These are phyloP conservation scores for Boletus pseudo-olivaceus DNA, from an alignment of 768 basidiomycete genomes.

Conservation along the genomic window DNA sequence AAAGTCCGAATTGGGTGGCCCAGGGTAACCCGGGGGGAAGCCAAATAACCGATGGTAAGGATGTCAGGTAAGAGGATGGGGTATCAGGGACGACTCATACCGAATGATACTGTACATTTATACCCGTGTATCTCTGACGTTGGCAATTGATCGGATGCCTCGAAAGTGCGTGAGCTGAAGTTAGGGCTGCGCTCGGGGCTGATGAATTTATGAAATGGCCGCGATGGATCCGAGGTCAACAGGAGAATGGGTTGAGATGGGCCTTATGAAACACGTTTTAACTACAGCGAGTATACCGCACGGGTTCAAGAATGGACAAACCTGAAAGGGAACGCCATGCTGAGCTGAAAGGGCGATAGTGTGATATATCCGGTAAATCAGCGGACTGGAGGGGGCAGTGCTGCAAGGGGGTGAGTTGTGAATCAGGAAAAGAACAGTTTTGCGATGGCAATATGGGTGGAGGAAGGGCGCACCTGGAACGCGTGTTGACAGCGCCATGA, in stretches of 20 bases:
- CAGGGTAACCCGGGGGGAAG: conserved; percentile 16
- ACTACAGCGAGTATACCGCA: conserved; percentile 14
- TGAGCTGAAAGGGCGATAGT: conserved; percentile 13
- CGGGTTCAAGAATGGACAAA: conserved; percentile 24
- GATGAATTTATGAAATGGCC: conserved; percentile 33
- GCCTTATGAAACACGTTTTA: conserved; percentile 33
- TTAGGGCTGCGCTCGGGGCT: conserved; percentile 28
- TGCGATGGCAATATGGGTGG: conserved; percentile 17
- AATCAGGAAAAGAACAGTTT: conserved; percentile 20
- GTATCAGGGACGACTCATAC: conserved; percentile 26
- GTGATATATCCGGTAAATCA: conserved; percentile 36
- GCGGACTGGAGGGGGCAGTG: conserved; percentile 23
- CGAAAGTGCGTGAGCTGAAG: conserved; percentile 25
- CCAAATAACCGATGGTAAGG: conserved; percentile 17
- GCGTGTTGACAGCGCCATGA: conserved; percentile 33
- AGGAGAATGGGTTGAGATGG: conserved; percentile 26
- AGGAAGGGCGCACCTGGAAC: conserved; percentile 29
- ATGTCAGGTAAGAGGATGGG: conserved; percentile 18
- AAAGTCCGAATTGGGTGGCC: conserved; percentile 20
- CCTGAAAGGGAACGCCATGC: conserved; percentile 21
- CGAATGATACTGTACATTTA: conserved; percentile 28
- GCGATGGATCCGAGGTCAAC: conserved; percentile 25
- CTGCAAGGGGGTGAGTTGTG: conserved; percentile 22
- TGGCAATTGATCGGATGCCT: conserved; percentile 31
- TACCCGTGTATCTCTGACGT: conserved; percentile 30